Base-by-base conservation (phyloP, 1,139 yeast genomes). In the Yamadazyma dushanensis region DNA sequence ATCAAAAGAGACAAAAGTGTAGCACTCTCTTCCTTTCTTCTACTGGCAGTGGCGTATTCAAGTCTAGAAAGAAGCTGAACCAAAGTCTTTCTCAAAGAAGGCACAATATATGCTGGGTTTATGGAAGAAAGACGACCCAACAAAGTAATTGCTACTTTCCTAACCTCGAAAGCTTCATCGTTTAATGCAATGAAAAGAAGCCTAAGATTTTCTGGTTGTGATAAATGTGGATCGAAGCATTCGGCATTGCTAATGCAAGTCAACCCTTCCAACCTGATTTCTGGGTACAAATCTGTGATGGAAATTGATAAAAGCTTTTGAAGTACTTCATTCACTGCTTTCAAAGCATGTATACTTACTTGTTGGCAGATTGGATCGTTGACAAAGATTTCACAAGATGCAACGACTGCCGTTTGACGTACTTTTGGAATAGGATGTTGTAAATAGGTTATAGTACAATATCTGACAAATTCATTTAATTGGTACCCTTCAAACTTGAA, bases 21-120 rank as follows among this genome's bases (percentile, higher is more conserved):
- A 0, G 96, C 95, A 45, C 90, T 83, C 55, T 90, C 97, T 57
- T 92, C 98, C 51, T 84, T 86, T 46, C 80, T 84, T 17, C 95
- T 68, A 17, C 90, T 71, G 11, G 82, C 77, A 5, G 78, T 72
- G 3, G 96, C 85, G 57, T 82, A 89, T 48, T 89, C 95, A 34
- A 94, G 65, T 46, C 88, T 85, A 0, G 97, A 87, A 34, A 94
- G 61, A 14, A 90, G 68, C 57, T 92, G 97, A 35, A 94, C 80
- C 43, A 94, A 64, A 0, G 94, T 80, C 53, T 88, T 90, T 47
- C 98, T 70, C 38, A 94, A 67, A 1, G 95, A 85, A 0, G 99
- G 98, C 18, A 90, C 92, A 44, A 92, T 88, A 57, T 88, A 90
- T 0, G 98, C 97, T 1, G 99, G 97, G 51, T 94, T 94, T 25